Evolutionary conservation across 192 early-diverging fungal species (phyloP).

Genomic region (Ramicandelaber brevisporus): DNA sequence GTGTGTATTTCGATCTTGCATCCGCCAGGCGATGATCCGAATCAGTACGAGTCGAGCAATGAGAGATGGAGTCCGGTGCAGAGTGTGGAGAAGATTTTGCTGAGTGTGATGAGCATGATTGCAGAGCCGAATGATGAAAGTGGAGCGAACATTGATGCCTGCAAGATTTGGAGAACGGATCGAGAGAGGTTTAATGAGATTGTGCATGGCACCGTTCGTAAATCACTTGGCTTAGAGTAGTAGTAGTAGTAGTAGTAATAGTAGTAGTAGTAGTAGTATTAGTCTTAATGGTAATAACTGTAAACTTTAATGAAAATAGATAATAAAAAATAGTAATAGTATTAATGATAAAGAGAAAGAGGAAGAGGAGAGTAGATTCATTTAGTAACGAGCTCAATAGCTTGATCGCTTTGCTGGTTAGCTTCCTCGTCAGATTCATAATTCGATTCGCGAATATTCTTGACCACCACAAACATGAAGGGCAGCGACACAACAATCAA

Average conservation of each 20-base stretch:
- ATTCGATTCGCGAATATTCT: no score
- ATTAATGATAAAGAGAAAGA: no score
- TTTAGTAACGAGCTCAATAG: no score
- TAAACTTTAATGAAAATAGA: no score
- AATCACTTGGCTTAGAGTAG: constrained; percentile 48
- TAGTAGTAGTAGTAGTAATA: no score
- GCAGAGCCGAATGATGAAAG: constrained; percentile 97
- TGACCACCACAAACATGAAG: constrained; percentile 11
- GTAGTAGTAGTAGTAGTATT: no score
- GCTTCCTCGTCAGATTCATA: no score
- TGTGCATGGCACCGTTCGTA: constrained; percentile 46
- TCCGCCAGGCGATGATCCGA: constrained; percentile 91
- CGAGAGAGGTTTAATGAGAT: constrained; percentile 55
- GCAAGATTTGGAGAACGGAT: constrained; percentile 84
- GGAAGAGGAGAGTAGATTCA: no score
- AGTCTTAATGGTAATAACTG: no score
- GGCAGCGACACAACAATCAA: constrained; percentile 17
- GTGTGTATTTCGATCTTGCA: constrained; percentile 98
- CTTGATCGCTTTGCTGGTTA: no score
- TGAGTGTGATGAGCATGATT: constrained; percentile 86
- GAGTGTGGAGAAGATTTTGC: constrained; percentile 90
- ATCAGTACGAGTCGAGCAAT: constrained; percentile 86
- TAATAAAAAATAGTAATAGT: no score
- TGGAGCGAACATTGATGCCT: constrained; percentile 94
- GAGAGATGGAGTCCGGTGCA: constrained; percentile 97